A percentile compares a stretch with the other conserved stretches of the same genome.
These are phyloP conservation scores for Chlamydomonas sp. DNA, from an alignment of 139 green algal genomes.

Conservation along the genomic window DNA sequence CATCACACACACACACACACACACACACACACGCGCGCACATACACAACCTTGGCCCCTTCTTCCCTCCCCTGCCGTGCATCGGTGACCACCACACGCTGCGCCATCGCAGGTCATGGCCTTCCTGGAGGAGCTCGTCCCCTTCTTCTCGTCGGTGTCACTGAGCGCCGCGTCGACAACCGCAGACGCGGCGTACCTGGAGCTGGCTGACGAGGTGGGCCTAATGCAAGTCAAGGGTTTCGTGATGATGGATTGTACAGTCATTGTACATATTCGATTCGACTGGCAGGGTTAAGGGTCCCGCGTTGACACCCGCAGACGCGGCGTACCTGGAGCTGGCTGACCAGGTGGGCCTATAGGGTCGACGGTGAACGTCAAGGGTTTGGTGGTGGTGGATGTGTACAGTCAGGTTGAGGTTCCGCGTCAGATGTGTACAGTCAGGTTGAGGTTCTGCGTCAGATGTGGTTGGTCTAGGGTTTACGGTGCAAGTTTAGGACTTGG, in stretches of 20 bases:
- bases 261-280: neutral
- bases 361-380: too few species aligned
- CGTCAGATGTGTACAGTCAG: too few species aligned
- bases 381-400: too few species aligned
- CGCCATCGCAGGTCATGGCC: too few species aligned
- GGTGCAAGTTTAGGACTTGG: slow-evolving; percentile 8
- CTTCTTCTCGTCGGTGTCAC: slow-evolving; percentile 60
- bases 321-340: neutral
- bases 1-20: neutral
- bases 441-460: too few species aligned
- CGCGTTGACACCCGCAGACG: neutral
- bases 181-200: slow-evolving; percentile 9
- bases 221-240: slow-evolving; percentile 6
- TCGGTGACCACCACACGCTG: too few species aligned
- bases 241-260: neutral
- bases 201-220: neutral
- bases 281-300: neutral
- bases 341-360: too few species aligned
- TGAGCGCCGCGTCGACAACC: slow-evolving; percentile 27
- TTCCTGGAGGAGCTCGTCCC: slow-evolving; percentile 70
- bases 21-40: neutral
- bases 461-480: too few species aligned
- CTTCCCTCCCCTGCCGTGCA: too few species aligned
- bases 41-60: neutral
- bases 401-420: too few species aligned